These are phyloP conservation scores for Thielaviopsis populi DNA, from an alignment of 2,329 filamentous ascomycete genomes.

Conservation along the genomic window DNA sequence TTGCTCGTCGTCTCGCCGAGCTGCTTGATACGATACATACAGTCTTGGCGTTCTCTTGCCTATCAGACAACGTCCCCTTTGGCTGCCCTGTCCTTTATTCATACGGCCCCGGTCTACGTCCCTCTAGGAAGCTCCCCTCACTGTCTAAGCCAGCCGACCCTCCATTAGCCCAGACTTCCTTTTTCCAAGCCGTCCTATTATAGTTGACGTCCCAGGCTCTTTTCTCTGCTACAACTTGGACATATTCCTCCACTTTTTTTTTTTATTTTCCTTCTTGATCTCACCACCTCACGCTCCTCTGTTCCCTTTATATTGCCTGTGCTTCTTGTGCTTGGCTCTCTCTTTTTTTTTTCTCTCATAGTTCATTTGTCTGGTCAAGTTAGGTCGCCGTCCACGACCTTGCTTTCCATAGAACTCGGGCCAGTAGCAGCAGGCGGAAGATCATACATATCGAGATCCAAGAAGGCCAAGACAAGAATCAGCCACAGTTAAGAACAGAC, in stretches of 20 bases:
- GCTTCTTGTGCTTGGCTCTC: not conserved
- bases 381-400: not conserved
- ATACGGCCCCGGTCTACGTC: too few species aligned
- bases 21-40: not conserved
- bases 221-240: not conserved
- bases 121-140: too few species aligned
- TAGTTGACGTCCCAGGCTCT: not conserved
- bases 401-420: not conserved
- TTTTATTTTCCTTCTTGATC: conserved; percentile 1
- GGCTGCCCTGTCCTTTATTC: too few species aligned
- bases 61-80: not conserved
- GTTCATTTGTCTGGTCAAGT: not conserved
- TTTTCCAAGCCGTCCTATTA: not conserved
- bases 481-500: not conserved
- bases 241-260: not conserved
- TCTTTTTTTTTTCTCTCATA: conserved; percentile 1
- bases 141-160: too few species aligned
- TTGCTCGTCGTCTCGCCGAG: not conserved
- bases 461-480: not conserved
- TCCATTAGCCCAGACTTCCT: not conserved
- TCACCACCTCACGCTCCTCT: conserved; percentile 3
- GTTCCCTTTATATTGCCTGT: conserved; percentile 5
- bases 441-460: not conserved
- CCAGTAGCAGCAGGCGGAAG: not conserved
- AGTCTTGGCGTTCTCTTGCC: not conserved